These are phyloP conservation scores for Rheum nobile DNA, from an alignment of 148 eudicot genomes.

Conservation along the genomic window DNA sequence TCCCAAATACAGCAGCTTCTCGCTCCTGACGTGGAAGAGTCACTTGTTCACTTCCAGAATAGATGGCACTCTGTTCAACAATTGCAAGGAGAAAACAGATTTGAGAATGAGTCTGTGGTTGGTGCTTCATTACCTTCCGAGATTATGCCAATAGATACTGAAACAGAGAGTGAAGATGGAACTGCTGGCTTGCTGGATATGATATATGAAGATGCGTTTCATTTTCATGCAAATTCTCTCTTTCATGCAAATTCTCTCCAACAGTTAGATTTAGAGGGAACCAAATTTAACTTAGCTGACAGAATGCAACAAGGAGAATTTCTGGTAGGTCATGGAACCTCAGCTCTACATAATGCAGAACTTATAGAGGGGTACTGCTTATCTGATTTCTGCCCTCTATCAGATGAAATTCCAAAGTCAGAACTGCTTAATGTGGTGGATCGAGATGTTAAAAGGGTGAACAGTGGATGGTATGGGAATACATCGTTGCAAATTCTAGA, in stretches of 20 bases:
- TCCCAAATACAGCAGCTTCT: slow-evolving; percentile 84
- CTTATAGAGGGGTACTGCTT: slow-evolving; percentile 72
- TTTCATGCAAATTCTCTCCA: slow-evolving; percentile 19
- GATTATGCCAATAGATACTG: slow-evolving; percentile 25
- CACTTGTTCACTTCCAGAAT: slow-evolving; percentile 68
- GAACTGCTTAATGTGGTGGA: slow-evolving; percentile 20
- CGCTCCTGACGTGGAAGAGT: slow-evolving; percentile 87
- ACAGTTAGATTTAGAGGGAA: slow-evolving; percentile 16
- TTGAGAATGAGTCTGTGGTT: slow-evolving; percentile 11
- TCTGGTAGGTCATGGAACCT: slow-evolving; percentile 17
- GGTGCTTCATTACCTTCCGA: slow-evolving; percentile 26
- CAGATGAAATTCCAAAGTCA: slow-evolving; percentile 19
- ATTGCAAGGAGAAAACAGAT: slow-evolving; percentile 29
- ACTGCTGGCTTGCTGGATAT: slow-evolving; percentile 56
- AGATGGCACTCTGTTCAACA: slow-evolving; percentile 72
- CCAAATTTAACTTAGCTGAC: slow-evolving; percentile 17
- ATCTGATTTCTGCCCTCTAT: slow-evolving; percentile 44
- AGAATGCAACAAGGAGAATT: slow-evolving; percentile 18
- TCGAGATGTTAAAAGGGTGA: slow-evolving; percentile 24
- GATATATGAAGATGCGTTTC: slow-evolving; percentile 79
- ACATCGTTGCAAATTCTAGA: slow-evolving; percentile 49
- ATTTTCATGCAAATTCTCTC: slow-evolving; percentile 18
- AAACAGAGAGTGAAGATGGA: slow-evolving; percentile 23
- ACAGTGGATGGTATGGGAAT: slow-evolving; percentile 65
- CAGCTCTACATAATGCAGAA: slow-evolving; percentile 32